Conservation (phyloP, 164 flowering plant species). For the Liriodendron chinense region DNA sequence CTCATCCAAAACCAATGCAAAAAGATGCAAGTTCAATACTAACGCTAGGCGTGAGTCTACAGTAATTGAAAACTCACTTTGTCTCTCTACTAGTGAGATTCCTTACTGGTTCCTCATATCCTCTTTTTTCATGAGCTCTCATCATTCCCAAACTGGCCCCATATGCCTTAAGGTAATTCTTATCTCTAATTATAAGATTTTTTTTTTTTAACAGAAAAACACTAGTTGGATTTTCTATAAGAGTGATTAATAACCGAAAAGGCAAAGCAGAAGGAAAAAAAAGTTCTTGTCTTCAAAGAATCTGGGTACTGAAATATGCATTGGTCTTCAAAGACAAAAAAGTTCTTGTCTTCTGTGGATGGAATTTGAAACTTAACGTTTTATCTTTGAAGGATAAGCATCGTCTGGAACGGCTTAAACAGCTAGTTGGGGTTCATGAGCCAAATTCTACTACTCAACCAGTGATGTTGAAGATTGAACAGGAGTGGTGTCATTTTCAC, state of each 20-base stretch:
- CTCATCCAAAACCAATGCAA: too few relatives aligned
- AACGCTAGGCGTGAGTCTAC: too few relatives aligned
- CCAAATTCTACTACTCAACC: constrained; percentile 18
- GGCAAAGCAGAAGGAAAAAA: neutral
- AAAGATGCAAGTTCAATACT: too few relatives aligned
- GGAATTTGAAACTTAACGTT: constrained; percentile 3
- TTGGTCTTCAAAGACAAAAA: too few relatives aligned
- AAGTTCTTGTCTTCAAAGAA: neutral
- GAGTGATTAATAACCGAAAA: neutral
- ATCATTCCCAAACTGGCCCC: too few relatives aligned
- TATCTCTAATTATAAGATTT: neutral
- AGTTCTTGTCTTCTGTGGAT: neutral
- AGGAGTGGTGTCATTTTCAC: constrained; percentile 88
- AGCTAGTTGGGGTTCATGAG: constrained; percentile 33
- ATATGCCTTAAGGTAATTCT: too few relatives aligned
- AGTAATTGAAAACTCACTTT: too few relatives aligned
- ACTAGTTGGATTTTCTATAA: neutral
- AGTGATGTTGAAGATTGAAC: constrained; percentile 53
- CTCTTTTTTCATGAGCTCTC: too few relatives aligned
- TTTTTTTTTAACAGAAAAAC: neutral
- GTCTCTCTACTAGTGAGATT: too few relatives aligned
- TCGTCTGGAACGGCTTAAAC: constrained; percentile 57
- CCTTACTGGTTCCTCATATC: too few relatives aligned
- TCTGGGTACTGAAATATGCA: neutral
- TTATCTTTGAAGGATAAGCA: constrained; percentile 70